Evolutionary conservation across 768 basidiomycete species (phyloP), one percentile per base, ranked within the genome.

Genomic region (Pleurotus citrinopileatus): DNA sequence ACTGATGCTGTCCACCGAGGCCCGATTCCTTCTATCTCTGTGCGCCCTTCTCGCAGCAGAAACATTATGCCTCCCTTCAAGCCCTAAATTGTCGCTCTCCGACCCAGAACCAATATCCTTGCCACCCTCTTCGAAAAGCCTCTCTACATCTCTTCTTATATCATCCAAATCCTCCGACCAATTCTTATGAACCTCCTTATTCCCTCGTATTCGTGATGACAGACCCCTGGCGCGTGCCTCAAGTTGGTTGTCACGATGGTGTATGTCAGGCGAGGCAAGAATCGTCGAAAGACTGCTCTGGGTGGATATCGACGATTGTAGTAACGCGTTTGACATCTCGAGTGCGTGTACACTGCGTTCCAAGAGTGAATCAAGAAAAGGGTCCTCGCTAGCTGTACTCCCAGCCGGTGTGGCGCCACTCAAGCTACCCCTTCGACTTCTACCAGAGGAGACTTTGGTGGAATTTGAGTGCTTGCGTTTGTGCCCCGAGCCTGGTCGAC

Each of bases 321-420:
- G 73, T 9, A 93, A 73, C 2, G 83, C 78, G 55, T 93, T 93
- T 3, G 91, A 93, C 76, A 91, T 84, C 65, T 93, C 91, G 7
- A 94, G 75, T 1, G 91, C 91, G 68, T 91, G 84, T 12, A 93
- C 88, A 59, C 89, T 91, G 57, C 91, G 83, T 55, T 83, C 88
- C 1, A 93, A 77, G 13, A 93, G 73, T n/a, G 85, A 78, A 67
- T 93, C 91, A 23, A 91, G 77, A 60, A 79, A 83, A 10, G 80
- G 78, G 64, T 87, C 84, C 45, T 71, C 65, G 19, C 68, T 46
- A 27, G 19, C 57, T 52, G 43, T 67, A 60, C 54, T 69, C 64
- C 55, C 65, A 62, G n/a, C 46, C 23, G 29, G 48, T 37, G 48
- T 17, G 44, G 19, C 45, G 46, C 53, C 51, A 32, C 52, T 42